Base-by-base conservation (phyloP, 805 yeast species). In the Yarrowia sp. region DNA sequence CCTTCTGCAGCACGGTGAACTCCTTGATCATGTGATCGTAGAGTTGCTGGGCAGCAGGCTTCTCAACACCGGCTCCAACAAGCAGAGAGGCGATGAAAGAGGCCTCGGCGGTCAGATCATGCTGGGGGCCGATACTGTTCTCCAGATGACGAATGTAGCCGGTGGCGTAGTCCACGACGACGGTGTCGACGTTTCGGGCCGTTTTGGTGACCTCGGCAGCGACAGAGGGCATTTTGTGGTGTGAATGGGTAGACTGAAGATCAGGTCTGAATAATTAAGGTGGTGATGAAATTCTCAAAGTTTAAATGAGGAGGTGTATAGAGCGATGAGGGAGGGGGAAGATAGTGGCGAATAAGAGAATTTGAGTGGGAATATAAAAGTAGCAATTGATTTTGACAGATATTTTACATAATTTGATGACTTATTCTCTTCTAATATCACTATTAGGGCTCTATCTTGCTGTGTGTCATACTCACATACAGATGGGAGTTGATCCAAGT, bases 161-260 rank as follows among this genome's bases (percentile, higher is more conserved):
- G 46, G 89, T 89, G 3, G 97, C 96, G 77, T 95, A 95, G 71
- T 92, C 95, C 0, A 89, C 83, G 84, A 95, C 97, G 11, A 92
- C 86, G 0, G 93, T 88, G 75, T 95, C 99, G 56, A 95, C 84
- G 0, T 89, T 82, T 2, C 97, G 93, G 3, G 88, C 95, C 0
- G 97, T 94, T 77, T 89, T 91, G 71, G 97, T 89, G 8, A 93
- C 87, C 76, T 89, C 92, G 19, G 75, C 74, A 12, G 73, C 65
- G 35, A 72, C 22, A 7, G 70, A 65, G 15, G 73, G 70, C 72
- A 72, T 71, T 16, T 42, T 38, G 67, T 61, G 46, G 46, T 40
- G 64, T 26, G 40, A 15, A 26, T 15, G 42, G 22, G 11, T 5
- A 22, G 22, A 26, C 15, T 26, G 32, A 26, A 26, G 32, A 26